Evolutionary conservation across 139 green algal genomes (phyloP), one percentile per base, ranked within the genome.

Genomic region (Coelastrella sp.): DNA sequence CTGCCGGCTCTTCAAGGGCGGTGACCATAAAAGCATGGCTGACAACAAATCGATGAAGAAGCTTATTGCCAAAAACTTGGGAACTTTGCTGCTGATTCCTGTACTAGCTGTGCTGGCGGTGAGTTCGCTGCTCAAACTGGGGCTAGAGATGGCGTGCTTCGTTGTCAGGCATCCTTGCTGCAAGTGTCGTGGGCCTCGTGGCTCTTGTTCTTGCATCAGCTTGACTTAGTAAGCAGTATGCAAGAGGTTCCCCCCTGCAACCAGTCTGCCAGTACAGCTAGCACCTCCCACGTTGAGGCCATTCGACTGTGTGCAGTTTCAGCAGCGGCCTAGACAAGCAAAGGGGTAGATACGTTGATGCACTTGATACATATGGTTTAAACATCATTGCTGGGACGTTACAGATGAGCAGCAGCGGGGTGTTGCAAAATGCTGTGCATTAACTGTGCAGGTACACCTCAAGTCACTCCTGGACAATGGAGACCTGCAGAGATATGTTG

Each of bases 401-500:
- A 17, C 63, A 70, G 12, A 70, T 17, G 12, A 70, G 63, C 35
- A 49, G 35, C 35, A 49, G 35, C 35, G 35, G 1, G 35, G 35
- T 49, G 35, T 49, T 49, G 35, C 35, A 49, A 49, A 49, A 49
- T 5, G 35, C 35, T 49, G 35, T 49, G 35, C 35, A 49, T 3
- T 49, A 49, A 49, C 35, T 49, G 35, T 92, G 85, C 96, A 98
- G 94, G 76, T 96, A 25, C 95, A 98, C 89, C 85, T 99, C 65
- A 83, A 92, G 5, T 95, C 95, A 72, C 94, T 99, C 89, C 93
- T 94, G 35, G 92, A 96, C 22, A 89, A 89, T 7, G 97, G 96
- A 0, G 94, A 98, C 74, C 90, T 99, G 10, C 59, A 88, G 19
- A 87, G 90, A 25, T 91, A 98, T 63, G 93, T 93, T 91, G 65